phyloP scores from a whole-genome alignment of 2,329 filamentous ascomycete species.

The Diaporthe nobilis region DNA sequence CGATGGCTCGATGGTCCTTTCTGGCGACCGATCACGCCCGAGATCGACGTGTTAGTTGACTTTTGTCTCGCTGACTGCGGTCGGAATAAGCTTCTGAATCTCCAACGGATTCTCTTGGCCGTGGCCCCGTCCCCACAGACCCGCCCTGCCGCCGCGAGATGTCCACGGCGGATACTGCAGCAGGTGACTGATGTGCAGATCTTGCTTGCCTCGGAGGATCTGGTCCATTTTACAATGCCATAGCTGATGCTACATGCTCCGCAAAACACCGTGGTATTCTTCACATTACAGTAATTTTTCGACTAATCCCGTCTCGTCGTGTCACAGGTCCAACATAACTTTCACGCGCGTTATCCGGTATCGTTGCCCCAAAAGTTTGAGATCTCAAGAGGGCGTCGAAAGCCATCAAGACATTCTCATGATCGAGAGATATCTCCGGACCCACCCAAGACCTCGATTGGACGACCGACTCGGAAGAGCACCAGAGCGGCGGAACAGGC shows the following conservation, averaged over 20 bases:
- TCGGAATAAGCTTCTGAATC: slow-evolving; percentile 39
- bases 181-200: slow-evolving; percentile 18
- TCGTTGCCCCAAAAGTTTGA: neutral
- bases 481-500: slow-evolving; percentile 4
- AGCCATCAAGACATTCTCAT: neutral
- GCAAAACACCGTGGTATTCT: slow-evolving; percentile 6
- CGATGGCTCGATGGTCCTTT: slow-evolving; percentile 26
- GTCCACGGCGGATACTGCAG: slow-evolving; percentile 16
- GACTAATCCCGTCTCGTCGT: neutral
- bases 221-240: neutral
- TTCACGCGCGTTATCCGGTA: slow-evolving; percentile 5
- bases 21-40: slow-evolving; percentile 2
- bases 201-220: slow-evolving; percentile 33
- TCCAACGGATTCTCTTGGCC: slow-evolving; percentile 29
- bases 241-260: slow-evolving; percentile 13
- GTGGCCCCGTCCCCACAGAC: slow-evolving; percentile 25
- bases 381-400: slow-evolving; percentile 5
- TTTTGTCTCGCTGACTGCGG: slow-evolving; percentile 9
- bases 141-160: slow-evolving; percentile 15
- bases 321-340: neutral
- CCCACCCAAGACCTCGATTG: neutral
- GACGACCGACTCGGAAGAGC: neutral
- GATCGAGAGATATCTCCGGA: slow-evolving; percentile 3
- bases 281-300: neutral
- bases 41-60: neutral